Evolutionary conservation across 805 yeast species (phyloP), one percentile per base, ranked within the genome.

Genomic region (Candida koratica): DNA sequence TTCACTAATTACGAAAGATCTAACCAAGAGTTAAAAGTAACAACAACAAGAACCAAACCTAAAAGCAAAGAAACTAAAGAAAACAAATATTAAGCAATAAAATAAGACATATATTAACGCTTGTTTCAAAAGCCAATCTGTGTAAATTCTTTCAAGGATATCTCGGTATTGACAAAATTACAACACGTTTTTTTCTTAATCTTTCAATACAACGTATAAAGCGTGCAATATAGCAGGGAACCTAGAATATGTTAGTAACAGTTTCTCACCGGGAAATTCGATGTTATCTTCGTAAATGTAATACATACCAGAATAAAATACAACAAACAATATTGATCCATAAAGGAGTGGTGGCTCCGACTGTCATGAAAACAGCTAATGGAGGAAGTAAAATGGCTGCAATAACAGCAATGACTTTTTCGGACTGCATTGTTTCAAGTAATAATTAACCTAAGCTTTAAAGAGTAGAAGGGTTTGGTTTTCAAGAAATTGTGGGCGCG

Each of bases 141-240:
- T n/a, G 11, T 24, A n/a, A 14, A n/a, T n/a, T n/a, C n/a, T 24
- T 24, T 24, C 13, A 6, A 10, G n/a, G 26, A 5, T 6, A 20
- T 11, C 11, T 20, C 11, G 11, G 24, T 8, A 20, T 20, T 20
- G 10, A 20, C 24, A 14, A 24, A 24, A 24, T 24, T 24, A 6
- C 6, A 6, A 6, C 11, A 25, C 13, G 10, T 11, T 10, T 5
- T 8, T 17, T n/a, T 6, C 15, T 17, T 36, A 30, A 36, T 36
- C 35, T 20, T 36, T 30, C 26, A 65, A 51, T 24, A 77, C 85
- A 53, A 81, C 63, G 62, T 77, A 83, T 47, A 81, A 58, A 36
- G 90, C 90, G 55, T 82, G 86, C 47, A 83, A 61, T 61, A 82
- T 81, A 64, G 81, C 89, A 52, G 93, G 93, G 80, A 83, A 80